Evolutionary conservation across 208 protist genomes (phyloP), one percentile per base, ranked within the genome.

Genomic region (Tritrichomonas foetus): DNA sequence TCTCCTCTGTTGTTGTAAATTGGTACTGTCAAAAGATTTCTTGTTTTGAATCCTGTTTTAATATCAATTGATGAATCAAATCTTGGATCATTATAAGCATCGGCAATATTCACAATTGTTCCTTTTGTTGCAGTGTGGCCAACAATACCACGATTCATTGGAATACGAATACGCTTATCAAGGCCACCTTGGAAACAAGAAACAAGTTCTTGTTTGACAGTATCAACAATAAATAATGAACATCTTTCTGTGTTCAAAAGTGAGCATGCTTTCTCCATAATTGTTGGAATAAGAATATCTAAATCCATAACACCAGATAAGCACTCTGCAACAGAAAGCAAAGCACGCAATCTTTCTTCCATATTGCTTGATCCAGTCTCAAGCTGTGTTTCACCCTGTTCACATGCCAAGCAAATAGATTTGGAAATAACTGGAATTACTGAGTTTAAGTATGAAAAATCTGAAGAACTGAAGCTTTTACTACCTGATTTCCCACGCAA

Each of bases 1-100:
- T 22, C 49, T 33, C 95, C 94, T 64, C 95, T 78, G 3, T 92
- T 44, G 55, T 95, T 94, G 41, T 55, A 78, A 39, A 89, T 89
- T 36, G 78, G 78, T 16, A 89, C 78, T 39, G 47, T 57, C 14
- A 89, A 49, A 2, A 89, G 36, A 44, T 25, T 89, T 5, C 33
- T 8, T 2, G 78, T 89, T 39, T 33, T 27, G 16, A 57, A 89
- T 22, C 78, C 78, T 27, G 78, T 89, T 47, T 53, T 57, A 20
- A 89, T 39, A 47, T 89, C 78, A 20, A 47, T 89, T 39, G 41
- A 20, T 39, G 47, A 20, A n/a, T 89, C 57, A 49, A 89, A 89
- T 55, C 78, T 8, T 16, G 78, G 78, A 61, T 89, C 78, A 39
- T 89, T 27, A 49, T 89, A 89, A 25, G 78, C 78, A 61, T 89